Conservation (phyloP, 2,329 filamentous ascomycete genomes). For the Aspergillus glaucus region DNA sequence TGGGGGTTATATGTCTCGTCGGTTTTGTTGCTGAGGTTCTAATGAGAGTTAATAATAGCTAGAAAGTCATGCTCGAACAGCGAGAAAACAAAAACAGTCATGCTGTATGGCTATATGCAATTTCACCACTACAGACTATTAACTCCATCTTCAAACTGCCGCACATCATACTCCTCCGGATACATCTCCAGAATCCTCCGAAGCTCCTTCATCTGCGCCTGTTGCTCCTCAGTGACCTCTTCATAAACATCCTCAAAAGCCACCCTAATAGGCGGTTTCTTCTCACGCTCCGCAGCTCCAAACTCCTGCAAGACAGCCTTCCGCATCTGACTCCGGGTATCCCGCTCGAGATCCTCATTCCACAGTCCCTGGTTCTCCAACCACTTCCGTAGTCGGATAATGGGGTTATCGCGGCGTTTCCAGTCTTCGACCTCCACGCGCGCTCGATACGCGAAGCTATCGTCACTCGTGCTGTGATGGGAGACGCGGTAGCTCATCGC, state of each 20-base stretch:
- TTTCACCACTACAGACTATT: slow-evolving; percentile 47
- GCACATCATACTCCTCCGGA: slow-evolving; percentile 84
- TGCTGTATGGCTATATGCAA: too few relatives aligned
- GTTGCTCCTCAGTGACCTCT: slow-evolving; percentile 71
- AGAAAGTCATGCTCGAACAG: too few relatives aligned
- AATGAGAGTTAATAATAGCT: too few relatives aligned
- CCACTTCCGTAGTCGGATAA: slow-evolving; percentile 81
- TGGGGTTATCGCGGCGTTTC: slow-evolving; percentile 84
- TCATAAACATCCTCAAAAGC: slow-evolving; percentile 87
- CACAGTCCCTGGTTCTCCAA: slow-evolving; percentile 77
- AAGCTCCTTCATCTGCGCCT: slow-evolving; percentile 68
- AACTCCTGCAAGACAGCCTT: slow-evolving; percentile 81
- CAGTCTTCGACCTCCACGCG: slow-evolving; percentile 91
- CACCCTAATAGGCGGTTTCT: slow-evolving; percentile 48
- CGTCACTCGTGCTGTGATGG: slow-evolving; percentile 93
- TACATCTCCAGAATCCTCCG: slow-evolving; percentile 75
- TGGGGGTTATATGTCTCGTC: too few relatives aligned
- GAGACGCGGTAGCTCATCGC: slow-evolving; percentile 98
- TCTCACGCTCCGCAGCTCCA: slow-evolving; percentile 57
- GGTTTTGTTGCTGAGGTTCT: too few relatives aligned
- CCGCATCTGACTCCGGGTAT: slow-evolving; percentile 57
- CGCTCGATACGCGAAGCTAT: slow-evolving; percentile 92
- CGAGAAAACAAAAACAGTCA: too few relatives aligned
- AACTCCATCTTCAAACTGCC: slow-evolving; percentile 67
- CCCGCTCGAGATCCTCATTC: slow-evolving; percentile 77